A percentile compares a stretch with the other conserved stretches of the same genome.
phyloP scores from a whole-genome alignment of 192 early-diverging fungal species.

The Chytriomyces confervae region DNA sequence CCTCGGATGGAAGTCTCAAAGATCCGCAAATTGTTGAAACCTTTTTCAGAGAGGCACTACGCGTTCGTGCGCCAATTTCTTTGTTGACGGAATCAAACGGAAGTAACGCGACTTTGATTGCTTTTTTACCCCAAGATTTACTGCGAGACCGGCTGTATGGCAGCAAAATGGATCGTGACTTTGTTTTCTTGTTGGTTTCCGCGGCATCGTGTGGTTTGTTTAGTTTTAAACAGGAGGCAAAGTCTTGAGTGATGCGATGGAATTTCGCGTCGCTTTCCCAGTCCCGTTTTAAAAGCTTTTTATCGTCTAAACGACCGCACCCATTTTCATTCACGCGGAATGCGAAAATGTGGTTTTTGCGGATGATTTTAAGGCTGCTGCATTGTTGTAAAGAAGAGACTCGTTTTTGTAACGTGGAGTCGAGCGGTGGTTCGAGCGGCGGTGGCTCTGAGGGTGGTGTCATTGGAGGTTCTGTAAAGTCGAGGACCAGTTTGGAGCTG shows the following conservation, averaged over 20 bases:
- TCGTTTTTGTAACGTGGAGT: neutral
- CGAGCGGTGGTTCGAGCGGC: neutral
- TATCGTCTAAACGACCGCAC: neutral
- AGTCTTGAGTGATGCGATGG: neutral
- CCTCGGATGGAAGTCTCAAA: conserved; percentile 4
- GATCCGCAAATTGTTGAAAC: no score
- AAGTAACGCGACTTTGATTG: no score
- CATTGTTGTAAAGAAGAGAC: neutral
- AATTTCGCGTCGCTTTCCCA: neutral
- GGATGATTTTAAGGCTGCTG: neutral
- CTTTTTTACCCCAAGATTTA: no score
- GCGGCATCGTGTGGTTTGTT: no score
- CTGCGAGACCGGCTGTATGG: no score
- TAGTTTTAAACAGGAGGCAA: neutral
- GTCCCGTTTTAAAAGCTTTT: neutral
- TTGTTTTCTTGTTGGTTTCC: no score
- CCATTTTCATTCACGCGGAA: neutral
- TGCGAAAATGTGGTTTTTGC: neutral
- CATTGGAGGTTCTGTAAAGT: neutral
- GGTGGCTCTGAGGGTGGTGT: conserved; percentile 5
- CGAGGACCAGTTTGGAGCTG: conserved; percentile 19
- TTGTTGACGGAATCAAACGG: no score
- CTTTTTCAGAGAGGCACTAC: no score
- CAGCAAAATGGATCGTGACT: no score
- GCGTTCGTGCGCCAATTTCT: no score